These are phyloP conservation scores for Chondrostereum purpureum DNA, from an alignment of 1,284 basidiomycete genomes.

Conservation along the genomic window DNA sequence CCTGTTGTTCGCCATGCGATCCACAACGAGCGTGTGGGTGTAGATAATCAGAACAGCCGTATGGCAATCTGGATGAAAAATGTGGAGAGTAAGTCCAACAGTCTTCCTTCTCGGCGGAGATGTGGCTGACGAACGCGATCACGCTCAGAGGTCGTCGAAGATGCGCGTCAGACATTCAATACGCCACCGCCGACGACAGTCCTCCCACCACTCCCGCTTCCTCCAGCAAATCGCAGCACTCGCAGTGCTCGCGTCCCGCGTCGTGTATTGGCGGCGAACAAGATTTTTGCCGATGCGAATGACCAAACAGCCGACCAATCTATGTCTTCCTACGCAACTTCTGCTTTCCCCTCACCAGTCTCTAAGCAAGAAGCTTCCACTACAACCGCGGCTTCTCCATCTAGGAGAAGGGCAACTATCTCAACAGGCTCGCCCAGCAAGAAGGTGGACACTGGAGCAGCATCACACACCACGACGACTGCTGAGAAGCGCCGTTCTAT, in stretches of 20 bases:
- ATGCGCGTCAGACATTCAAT: constrained; percentile 64
- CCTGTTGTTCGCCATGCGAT: constrained; percentile 45
- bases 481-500: constrained; percentile 63
- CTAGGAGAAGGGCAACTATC: constrained; percentile 56
- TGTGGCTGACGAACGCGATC: constrained; percentile 9
- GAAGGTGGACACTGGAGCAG: constrained; percentile 19
- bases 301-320: constrained; percentile 28
- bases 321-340: constrained; percentile 22
- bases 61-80: constrained; percentile 73
- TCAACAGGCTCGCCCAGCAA: constrained; percentile 40
- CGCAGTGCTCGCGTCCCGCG: constrained; percentile 51
- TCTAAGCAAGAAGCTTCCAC: constrained; percentile 5
- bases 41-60: constrained; percentile 53
- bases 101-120: not conserved
- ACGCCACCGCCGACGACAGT: constrained; percentile 38
- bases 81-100: constrained; percentile 61
- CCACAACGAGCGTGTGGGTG: constrained; percentile 42
- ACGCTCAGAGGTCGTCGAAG: constrained; percentile 63
- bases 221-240: constrained; percentile 38
- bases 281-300: constrained; percentile 53
- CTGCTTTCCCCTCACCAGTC: constrained; percentile 18
- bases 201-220: constrained; percentile 54
- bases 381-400: not conserved
- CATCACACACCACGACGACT: constrained; percentile 39
- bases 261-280: constrained; percentile 56